These are phyloP conservation scores for Emmonsia crescens DNA, from an alignment of 2,329 filamentous ascomycete genomes.

Conservation along the genomic window DNA sequence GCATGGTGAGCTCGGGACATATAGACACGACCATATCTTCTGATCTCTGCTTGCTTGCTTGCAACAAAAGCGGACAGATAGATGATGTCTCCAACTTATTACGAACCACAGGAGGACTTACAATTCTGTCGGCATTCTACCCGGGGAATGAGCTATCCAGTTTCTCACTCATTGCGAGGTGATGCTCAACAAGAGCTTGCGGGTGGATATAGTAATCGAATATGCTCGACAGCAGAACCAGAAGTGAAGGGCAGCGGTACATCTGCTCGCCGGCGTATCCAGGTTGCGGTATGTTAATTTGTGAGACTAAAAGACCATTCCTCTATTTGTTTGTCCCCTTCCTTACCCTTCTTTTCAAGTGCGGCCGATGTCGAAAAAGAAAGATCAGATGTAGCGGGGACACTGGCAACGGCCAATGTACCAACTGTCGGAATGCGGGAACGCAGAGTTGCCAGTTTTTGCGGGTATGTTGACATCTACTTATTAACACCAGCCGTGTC, in stretches of 20 bases:
- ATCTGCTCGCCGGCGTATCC: constrained; percentile 40
- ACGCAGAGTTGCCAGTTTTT: constrained; percentile 60
- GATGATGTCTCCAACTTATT: constrained; percentile 18
- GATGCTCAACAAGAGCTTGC: constrained; percentile 19
- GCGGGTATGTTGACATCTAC: constrained; percentile 44
- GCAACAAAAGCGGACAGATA: constrained; percentile 6
- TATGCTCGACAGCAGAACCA: constrained; percentile 18
- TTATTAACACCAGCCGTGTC: background rate
- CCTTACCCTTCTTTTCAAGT: constrained; percentile 37
- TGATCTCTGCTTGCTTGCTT: constrained; percentile 4
- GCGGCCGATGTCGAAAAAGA: constrained; percentile 75
- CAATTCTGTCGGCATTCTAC: constrained; percentile 17
- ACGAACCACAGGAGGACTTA: constrained; percentile 16
- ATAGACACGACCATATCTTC: constrained; percentile 5
- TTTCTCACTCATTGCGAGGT: constrained; percentile 17
- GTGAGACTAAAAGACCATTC: background rate
- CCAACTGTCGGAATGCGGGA: constrained; percentile 69
- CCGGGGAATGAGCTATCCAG: constrained; percentile 16
- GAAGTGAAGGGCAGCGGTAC: constrained; percentile 30
- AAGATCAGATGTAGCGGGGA: constrained; percentile 95
- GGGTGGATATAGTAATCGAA: constrained; percentile 10
- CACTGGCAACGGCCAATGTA: constrained; percentile 63
- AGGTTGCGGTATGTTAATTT: constrained; percentile 36
- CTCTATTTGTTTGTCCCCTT: background rate
- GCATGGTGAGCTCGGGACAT: constrained; percentile 3